Evolutionary conservation across 2,329 filamentous ascomycete species (phyloP), one percentile per base, ranked within the genome.

Genomic region (Curvularia sp.): DNA sequence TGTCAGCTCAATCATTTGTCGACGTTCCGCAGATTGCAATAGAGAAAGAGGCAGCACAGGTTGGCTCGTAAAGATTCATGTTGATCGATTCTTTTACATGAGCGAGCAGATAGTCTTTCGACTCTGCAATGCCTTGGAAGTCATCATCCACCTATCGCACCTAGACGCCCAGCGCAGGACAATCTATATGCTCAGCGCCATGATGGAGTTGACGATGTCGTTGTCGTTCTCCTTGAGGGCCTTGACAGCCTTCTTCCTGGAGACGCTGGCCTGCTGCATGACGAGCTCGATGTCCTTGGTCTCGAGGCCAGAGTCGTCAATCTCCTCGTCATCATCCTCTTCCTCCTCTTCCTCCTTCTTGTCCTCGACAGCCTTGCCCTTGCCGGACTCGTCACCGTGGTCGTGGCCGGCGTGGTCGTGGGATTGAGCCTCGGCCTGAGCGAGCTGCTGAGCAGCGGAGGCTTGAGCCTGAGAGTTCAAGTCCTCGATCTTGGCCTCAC

Each of bases 201-300:
- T 99, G 84, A 99, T 99, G 74, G 95, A 97, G 87, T 99, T 99
- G 85, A 99, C 95, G 84, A 99, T 99, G 79, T 99, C 95, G 77
- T 98, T 97, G 84, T 98, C 94, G 79, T 99, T 99, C 85, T 98
- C 95, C 85, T 93, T 93, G 78, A 99, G 86, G 57, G 96, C 95
- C 85, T 98, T 99, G 84, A 99, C 88, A 62, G 95, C 95, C 88
- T 98, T 98, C 85, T 96, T 97, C 81, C 95, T 88, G 73, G 92
- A 97, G 74, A 99, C 96, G 75, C 85, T 95, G 73, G 95, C 95
- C 83, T 99, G 94, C 72, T 91, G 92, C 92, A 98, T 97, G 81
- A 99, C 95, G 59, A 99, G 88, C 83, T 99, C 95, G 76, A 99
- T 99, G 80, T 99, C 96, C 89, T 99, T 99, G 78, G 94, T 90